Percentiles rank a stretch among this genome's conserved stretches.
phyloP scores from a whole-genome alignment of 345 rosid species.

The Dovyalis caffra region DNA sequence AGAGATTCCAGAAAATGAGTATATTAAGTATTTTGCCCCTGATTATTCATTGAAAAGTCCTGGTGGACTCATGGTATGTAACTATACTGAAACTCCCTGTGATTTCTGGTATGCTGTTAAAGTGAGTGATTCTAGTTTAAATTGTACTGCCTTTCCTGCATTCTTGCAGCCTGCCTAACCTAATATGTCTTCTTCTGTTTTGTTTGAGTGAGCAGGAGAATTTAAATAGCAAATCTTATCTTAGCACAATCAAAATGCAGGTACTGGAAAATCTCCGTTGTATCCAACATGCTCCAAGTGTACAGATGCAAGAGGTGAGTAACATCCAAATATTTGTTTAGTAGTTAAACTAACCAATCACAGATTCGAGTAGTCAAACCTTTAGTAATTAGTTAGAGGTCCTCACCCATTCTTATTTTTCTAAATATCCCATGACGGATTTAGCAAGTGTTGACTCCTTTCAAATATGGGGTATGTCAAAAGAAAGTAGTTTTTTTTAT shows the following conservation, averaged over 20 bases:
- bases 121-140: background rate
- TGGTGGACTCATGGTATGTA: constrained; percentile 71
- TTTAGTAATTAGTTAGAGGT: background rate
- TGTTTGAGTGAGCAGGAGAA: constrained; percentile 67
- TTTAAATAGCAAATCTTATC: constrained; percentile 78
- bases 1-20: constrained; percentile 94
- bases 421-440: background rate
- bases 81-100: background rate
- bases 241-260: constrained; percentile 79
- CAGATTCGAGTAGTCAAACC: background rate
- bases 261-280: constrained; percentile 82
- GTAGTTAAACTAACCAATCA: background rate
- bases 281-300: constrained; percentile 95
- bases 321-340: background rate
- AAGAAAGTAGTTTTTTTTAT: no score
- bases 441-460: background rate
- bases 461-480: no score
- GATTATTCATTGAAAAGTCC: constrained; percentile 84
- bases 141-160: background rate
- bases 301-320: constrained; percentile 95
- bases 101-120: background rate
- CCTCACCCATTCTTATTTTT: background rate
- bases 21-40: constrained; percentile 82
- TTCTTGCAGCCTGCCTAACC: constrained; percentile 2
- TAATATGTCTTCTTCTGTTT: constrained; percentile 3